Conservation (phyloP, 2,329 filamentous ascomycete species). For the Cercospora berteroae region DNA sequence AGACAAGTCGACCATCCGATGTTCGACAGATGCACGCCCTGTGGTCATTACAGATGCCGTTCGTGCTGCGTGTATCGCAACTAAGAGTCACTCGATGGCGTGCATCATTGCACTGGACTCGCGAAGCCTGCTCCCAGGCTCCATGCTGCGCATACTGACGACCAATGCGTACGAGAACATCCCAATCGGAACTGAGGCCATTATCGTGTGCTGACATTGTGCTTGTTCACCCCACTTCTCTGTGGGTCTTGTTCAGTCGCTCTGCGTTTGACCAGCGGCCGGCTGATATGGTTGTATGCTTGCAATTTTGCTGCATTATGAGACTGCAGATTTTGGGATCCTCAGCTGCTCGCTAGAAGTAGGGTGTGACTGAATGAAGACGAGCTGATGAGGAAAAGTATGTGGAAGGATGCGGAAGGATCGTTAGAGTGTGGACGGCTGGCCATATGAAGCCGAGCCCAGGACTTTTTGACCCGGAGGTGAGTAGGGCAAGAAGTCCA, state of each 20-base stretch:
- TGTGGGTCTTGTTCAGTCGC: background rate
- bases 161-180: background rate
- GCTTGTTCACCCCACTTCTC: background rate
- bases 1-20: too few relatives aligned
- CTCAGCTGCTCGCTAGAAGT: background rate
- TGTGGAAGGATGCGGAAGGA: background rate
- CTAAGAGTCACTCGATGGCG: too few relatives aligned
- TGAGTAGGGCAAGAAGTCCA: background rate
- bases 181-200: background rate
- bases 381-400: background rate
- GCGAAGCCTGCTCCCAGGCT: background rate
- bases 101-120: too few relatives aligned
- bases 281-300: background rate
- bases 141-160: background rate
- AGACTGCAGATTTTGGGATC: background rate
- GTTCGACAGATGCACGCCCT: too few relatives aligned
- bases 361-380: background rate
- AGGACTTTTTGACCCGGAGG: background rate
- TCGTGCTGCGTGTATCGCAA: too few relatives aligned
- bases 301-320: background rate
- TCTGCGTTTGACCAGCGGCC: background rate
- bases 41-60: too few relatives aligned
- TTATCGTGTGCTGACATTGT: background rate
- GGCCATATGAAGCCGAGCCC: background rate
- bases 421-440: background rate